These are phyloP conservation scores for Fusarium aywerte DNA, from an alignment of 2,329 filamentous ascomycete species.

Conservation along the genomic window DNA sequence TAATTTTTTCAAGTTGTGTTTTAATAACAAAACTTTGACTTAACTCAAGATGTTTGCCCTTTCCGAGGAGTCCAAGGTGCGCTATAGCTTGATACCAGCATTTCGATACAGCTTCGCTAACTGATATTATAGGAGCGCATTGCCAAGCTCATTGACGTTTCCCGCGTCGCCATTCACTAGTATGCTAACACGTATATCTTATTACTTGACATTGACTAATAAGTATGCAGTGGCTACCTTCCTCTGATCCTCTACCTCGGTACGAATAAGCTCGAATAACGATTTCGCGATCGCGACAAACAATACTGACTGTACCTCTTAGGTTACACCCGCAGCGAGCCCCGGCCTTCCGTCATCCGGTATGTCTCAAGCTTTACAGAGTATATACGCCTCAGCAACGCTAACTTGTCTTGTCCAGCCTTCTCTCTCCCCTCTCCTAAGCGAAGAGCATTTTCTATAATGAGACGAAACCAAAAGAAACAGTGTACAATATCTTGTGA, in stretches of 20 bases:
- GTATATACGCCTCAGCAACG: conserved; percentile 31
- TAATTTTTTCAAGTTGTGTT: background rate
- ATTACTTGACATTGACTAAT: conserved; percentile 50
- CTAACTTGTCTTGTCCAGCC: conserved; percentile 53
- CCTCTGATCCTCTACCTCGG: conserved; percentile 97
- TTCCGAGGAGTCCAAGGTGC: conserved; percentile 97
- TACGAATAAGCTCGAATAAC: conserved; percentile 57
- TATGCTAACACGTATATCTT: conserved; percentile 57
- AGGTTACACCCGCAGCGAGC: conserved; percentile 96
- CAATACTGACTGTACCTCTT: conserved; percentile 44
- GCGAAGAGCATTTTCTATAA: conserved; percentile 17
- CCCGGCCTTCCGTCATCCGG: conserved; percentile 78
- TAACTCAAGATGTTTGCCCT: conserved; percentile 69
- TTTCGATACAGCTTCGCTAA: conserved; percentile 25
- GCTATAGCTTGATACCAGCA: conserved; percentile 17
- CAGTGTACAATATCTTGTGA: conserved; percentile 44
- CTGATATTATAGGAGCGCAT: conserved; percentile 83
- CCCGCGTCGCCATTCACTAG: conserved; percentile 95
- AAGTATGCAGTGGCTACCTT: conserved; percentile 80
- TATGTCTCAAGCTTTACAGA: conserved; percentile 48
- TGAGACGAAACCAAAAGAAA: conserved; percentile 21
- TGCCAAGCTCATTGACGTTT: conserved; percentile 94
- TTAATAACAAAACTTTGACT: background rate
- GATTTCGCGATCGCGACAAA: conserved; percentile 12
- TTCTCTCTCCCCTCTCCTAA: conserved; percentile 73